Evolutionary conservation across 179 eudicot genomes (phyloP).

Genomic region (Spinacia oleracea): DNA sequence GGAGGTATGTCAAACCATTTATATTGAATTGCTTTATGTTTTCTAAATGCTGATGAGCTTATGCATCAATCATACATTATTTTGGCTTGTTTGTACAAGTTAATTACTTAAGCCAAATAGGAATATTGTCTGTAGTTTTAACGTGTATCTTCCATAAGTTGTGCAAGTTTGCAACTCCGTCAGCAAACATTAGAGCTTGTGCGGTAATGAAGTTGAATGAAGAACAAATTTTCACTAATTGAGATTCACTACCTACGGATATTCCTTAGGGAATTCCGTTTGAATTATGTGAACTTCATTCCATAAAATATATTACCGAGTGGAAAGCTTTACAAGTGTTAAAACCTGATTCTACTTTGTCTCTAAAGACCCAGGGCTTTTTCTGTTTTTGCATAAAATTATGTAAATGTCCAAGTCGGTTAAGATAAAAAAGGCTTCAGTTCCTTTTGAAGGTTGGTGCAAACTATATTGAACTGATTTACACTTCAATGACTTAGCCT

Average conservation of each 20-base stretch:
- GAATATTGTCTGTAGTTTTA: neutral
- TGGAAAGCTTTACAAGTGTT: neutral
- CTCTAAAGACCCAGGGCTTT: neutral
- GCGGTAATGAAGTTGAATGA: neutral
- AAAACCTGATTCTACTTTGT: neutral
- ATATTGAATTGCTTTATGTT: neutral
- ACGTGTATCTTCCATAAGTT: neutral
- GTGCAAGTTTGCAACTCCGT: neutral
- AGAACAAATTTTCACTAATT: neutral
- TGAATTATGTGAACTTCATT: too few species aligned
- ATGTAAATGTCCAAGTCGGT: neutral
- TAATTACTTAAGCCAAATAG: neutral
- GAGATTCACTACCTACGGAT: neutral
- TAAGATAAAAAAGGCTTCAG: neutral
- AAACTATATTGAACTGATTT: neutral
- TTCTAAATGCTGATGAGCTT: neutral
- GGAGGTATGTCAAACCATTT: slow-evolving; percentile 54
- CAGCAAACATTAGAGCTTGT: neutral
- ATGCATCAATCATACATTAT: slow-evolving; percentile 6
- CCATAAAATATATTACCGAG: neutral
- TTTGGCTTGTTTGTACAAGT: neutral
- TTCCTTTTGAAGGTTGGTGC: neutral
- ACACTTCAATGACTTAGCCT: neutral
- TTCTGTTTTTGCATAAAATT: too few species aligned
- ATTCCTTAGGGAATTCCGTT: neutral